phyloP scores from a whole-genome alignment of 495 filamentous ascomycete species.

The Astrocystis sublimbata region DNA sequence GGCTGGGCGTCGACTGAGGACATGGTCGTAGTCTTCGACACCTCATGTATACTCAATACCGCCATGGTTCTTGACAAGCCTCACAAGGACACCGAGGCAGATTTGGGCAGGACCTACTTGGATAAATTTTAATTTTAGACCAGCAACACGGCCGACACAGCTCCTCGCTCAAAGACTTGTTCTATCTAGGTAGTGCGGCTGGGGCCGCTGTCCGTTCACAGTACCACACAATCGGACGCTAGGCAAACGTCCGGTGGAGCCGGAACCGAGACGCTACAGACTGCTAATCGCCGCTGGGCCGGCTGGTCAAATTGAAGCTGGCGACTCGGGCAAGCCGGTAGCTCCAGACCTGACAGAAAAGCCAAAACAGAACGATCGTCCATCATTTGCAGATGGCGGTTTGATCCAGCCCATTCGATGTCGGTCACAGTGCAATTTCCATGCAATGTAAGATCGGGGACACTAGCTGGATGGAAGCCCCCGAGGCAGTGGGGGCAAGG shows the following conservation, averaged over 20 bases:
- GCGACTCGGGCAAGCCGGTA: too few species aligned
- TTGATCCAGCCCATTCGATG: neutral
- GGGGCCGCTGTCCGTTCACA: neutral
- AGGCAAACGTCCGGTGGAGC: neutral
- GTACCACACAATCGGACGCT: neutral
- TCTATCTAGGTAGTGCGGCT: too few species aligned
- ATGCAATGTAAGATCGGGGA: neutral
- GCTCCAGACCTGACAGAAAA: too few species aligned
- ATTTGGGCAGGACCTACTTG: too few species aligned
- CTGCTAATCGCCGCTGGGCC: neutral
- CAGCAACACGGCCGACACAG: neutral
- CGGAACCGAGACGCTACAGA: neutral
- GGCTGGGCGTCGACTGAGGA: neutral
- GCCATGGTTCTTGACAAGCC: neutral
- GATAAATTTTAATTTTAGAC: neutral
- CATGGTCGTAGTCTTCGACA: neutral
- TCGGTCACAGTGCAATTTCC: neutral
- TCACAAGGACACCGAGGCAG: neutral
- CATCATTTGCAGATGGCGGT: too few species aligned
- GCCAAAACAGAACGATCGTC: neutral
- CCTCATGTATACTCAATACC: too few species aligned
- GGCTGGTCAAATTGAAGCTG: neutral
- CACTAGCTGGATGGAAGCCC: too few species aligned
- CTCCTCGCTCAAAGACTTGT: too few species aligned
- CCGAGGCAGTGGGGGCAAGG: neutral